Conservation (phyloP, 257 asterid species). For the Scutellaria galericulata region DNA sequence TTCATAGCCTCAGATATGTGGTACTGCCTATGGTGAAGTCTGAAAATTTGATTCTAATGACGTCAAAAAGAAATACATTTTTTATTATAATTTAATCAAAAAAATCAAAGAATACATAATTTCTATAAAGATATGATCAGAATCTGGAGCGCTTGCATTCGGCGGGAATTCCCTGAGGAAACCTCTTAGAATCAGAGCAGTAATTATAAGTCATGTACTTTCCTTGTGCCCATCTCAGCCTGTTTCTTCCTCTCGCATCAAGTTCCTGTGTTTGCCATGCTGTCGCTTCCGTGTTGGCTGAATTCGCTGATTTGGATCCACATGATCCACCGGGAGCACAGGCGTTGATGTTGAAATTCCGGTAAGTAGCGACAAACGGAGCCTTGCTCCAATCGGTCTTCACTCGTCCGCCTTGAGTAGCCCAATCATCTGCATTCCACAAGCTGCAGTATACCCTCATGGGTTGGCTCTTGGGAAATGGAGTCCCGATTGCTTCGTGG, state of each 20-base stretch:
- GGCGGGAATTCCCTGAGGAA: conserved; percentile 19
- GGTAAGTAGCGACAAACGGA: conserved; percentile 29
- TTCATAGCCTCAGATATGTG: no score
- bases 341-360: conserved; percentile 25
- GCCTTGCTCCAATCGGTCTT: conserved; percentile 31
- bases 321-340: not conserved
- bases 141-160: conserved; percentile 31
- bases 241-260: conserved; percentile 20
- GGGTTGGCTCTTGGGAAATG: conserved; percentile 28
- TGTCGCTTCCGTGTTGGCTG: conserved; percentile 2
- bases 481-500: conserved; percentile 33
- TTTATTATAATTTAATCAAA: not conserved
- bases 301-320: not conserved
- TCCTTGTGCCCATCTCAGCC: conserved; percentile 30
- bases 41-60: no score
- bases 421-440: conserved; percentile 33
- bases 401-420: conserved; percentile 22
- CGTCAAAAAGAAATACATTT: no score
- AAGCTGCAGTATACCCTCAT: conserved; percentile 34
- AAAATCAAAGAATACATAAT: not conserved
- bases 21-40: no score
- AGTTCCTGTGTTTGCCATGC: conserved; percentile 31
- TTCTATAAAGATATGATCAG: not conserved
- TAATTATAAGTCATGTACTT: conserved; percentile 29
- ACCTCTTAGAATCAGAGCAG: conserved; percentile 16